Evolutionary conservation across 2,329 filamentous ascomycete species (phyloP).

Genomic region (Phyllosticta capitalensis): DNA sequence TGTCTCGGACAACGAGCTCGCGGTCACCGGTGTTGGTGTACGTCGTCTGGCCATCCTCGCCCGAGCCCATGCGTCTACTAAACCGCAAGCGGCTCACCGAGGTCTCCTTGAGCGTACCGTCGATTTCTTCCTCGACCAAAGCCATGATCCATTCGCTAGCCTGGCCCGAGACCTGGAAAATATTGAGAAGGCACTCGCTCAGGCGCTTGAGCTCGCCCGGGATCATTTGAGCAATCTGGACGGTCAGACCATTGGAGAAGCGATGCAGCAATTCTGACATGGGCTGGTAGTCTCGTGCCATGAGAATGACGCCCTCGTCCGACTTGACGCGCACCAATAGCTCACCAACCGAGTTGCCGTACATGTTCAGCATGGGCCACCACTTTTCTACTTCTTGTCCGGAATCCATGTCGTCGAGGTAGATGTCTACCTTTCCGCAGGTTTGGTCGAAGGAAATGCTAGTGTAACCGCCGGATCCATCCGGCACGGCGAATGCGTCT

Average conservation of each 20-base stretch:
- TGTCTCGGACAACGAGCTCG: slow-evolving; percentile 63
- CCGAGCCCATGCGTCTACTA: slow-evolving; percentile 60
- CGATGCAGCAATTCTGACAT: slow-evolving; percentile 76
- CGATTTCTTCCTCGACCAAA: slow-evolving; percentile 92
- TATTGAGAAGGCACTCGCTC: slow-evolving; percentile 80
- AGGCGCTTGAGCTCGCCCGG: slow-evolving; percentile 69
- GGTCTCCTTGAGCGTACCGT: slow-evolving; percentile 76
- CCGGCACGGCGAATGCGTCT: slow-evolving; percentile 26
- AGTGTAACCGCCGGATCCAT: slow-evolving; percentile 32
- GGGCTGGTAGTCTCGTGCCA: slow-evolving; percentile 73
- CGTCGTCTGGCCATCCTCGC: slow-evolving; percentile 35
- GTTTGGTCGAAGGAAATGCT: slow-evolving; percentile 40
- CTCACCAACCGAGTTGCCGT: slow-evolving; percentile 67
- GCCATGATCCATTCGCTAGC: slow-evolving; percentile 86
- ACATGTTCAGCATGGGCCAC: slow-evolving; percentile 72
- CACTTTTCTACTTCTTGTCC: slow-evolving; percentile 74
- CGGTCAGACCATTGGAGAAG: slow-evolving; percentile 73
- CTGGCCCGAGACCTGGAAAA: slow-evolving; percentile 84
- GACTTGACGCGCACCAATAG: slow-evolving; percentile 75
- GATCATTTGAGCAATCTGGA: slow-evolving; percentile 71
- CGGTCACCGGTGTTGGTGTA: slow-evolving; percentile 44
- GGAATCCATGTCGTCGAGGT: slow-evolving; percentile 66
- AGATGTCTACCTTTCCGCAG: slow-evolving; percentile 70
- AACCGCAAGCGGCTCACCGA: slow-evolving; percentile 59
- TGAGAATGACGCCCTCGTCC: slow-evolving; percentile 82